Conservation (phyloP, 1,284 basidiomycete genomes). For the Sutorius eximius region DNA sequence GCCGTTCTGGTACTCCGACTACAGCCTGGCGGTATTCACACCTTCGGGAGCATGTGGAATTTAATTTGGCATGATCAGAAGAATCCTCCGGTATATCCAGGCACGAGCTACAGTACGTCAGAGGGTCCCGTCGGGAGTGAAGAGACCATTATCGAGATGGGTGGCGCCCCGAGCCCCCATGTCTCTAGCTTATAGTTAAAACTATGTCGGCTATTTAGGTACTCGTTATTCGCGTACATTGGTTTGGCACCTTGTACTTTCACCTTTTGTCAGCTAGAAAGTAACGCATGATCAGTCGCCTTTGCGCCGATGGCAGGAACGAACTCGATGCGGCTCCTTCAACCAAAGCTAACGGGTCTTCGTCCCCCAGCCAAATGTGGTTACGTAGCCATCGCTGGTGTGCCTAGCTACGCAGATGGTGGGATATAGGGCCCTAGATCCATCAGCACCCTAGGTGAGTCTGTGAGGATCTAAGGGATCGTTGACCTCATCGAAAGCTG, state of each 20-base stretch:
- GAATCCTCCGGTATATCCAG: background rate
- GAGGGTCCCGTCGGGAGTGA: background rate
- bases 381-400: no score
- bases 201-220: background rate
- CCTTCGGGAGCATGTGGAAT: background rate
- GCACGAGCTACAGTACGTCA: no score
- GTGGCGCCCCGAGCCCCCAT: background rate
- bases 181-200: background rate
- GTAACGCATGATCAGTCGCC: background rate
- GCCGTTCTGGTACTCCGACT: background rate
- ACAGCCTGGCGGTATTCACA: conserved; percentile 15
- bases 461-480: no score
- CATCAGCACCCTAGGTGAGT: background rate
- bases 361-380: background rate
- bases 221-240: background rate
- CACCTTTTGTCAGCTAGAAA: background rate
- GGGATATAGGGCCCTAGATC: background rate
- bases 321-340: background rate
- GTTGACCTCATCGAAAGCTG: no score
- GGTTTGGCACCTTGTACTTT: background rate
- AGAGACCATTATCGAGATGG: background rate
- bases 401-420: no score
- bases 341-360: background rate
- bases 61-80: background rate
- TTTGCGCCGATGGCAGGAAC: background rate